Evolutionary conservation across 2,329 filamentous ascomycete genomes (phyloP).

Genomic region (Boeremia exigua): DNA sequence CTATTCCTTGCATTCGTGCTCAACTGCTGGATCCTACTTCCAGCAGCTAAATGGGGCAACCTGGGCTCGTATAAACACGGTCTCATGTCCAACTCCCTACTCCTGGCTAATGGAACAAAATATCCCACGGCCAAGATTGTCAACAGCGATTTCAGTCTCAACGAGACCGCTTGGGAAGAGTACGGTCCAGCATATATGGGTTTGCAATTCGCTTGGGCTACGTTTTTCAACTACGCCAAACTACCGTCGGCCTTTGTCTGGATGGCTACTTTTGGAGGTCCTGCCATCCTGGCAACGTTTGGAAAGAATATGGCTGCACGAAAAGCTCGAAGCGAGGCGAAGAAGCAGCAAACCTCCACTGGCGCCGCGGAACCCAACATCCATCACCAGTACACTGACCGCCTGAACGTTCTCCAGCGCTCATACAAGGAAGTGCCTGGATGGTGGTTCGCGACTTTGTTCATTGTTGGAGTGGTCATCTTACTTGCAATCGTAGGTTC

Average conservation of each 20-base stretch:
- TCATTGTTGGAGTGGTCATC: constrained; percentile 56
- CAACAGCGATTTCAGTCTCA: constrained; percentile 55
- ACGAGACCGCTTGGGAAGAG: constrained; percentile 54
- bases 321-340: constrained; percentile 38
- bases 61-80: constrained; percentile 59
- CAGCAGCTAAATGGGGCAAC: constrained; percentile 64
- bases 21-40: constrained; percentile 65
- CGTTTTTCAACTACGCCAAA: constrained; percentile 67
- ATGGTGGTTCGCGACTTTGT: constrained; percentile 64
- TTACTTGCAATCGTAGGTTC: constrained; percentile 60
- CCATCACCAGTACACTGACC: constrained; percentile 64
- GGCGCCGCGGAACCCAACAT: constrained; percentile 34
- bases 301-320: constrained; percentile 41
- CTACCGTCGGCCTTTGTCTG: constrained; percentile 65
- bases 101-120: constrained; percentile 56
- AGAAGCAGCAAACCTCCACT: constrained; percentile 30
- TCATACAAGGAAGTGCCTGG: constrained; percentile 64
- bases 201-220: constrained; percentile 63
- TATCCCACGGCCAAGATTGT: constrained; percentile 55
- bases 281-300: constrained; percentile 55
- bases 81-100: constrained; percentile 65
- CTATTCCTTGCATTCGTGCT: constrained; percentile 62
- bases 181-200: constrained; percentile 65
- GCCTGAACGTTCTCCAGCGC: constrained; percentile 65
- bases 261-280: constrained; percentile 63